A percentile compares a stretch with the other conserved stretches of the same genome.
Evolutionary conservation across 2,329 filamentous ascomycete genomes (phyloP).

Genomic region (Cordyceps tenuipes): DNA sequence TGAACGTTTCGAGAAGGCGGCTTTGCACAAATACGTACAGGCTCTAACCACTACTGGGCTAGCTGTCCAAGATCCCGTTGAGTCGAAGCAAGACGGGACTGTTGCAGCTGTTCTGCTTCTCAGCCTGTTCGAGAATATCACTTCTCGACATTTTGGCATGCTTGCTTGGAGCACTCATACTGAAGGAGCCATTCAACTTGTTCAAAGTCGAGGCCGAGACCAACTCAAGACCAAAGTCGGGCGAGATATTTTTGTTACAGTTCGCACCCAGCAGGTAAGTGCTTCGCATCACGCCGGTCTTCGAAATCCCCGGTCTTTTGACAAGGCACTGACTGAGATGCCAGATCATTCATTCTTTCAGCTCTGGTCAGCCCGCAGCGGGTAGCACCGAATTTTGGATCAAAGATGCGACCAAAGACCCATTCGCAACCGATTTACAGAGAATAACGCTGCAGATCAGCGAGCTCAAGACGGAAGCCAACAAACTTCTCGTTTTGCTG

Average conservation of each 20-base stretch:
- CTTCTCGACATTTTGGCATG: slow-evolving; percentile 44
- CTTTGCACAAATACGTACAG: slow-evolving; percentile 45
- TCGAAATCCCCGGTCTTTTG: no score
- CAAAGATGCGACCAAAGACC: slow-evolving; percentile 41
- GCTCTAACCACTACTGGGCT: slow-evolving; percentile 45
- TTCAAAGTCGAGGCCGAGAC: slow-evolving; percentile 47
- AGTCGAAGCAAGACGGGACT: slow-evolving; percentile 46
- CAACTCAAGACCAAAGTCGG: slow-evolving; percentile 46
- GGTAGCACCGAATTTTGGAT: slow-evolving; percentile 55
- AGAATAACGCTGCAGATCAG: slow-evolving; percentile 44
- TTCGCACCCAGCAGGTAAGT: slow-evolving; percentile 51
- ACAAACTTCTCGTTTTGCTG: slow-evolving; percentile 38
- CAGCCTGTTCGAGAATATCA: slow-evolving; percentile 54
- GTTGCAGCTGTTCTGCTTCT: slow-evolving; percentile 52
- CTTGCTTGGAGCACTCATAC: slow-evolving; percentile 55
- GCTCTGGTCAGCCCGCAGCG: slow-evolving; percentile 40
- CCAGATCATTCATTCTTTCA: slow-evolving; percentile 50
- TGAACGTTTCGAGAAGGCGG: slow-evolving; percentile 27
- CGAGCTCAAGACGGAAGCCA: slow-evolving; percentile 48
- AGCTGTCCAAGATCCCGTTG: slow-evolving; percentile 42
- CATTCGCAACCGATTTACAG: slow-evolving; percentile 39
- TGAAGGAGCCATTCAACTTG: slow-evolving; percentile 55
- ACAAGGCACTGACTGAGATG: slow-evolving; percentile 1
- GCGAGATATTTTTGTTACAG: slow-evolving; percentile 48
- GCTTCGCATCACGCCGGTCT: no score